Percentiles rank a stretch among this genome's conserved stretches.
Conservation (phyloP, 2,329 filamentous ascomycete genomes). For the Bertia moriformis region DNA sequence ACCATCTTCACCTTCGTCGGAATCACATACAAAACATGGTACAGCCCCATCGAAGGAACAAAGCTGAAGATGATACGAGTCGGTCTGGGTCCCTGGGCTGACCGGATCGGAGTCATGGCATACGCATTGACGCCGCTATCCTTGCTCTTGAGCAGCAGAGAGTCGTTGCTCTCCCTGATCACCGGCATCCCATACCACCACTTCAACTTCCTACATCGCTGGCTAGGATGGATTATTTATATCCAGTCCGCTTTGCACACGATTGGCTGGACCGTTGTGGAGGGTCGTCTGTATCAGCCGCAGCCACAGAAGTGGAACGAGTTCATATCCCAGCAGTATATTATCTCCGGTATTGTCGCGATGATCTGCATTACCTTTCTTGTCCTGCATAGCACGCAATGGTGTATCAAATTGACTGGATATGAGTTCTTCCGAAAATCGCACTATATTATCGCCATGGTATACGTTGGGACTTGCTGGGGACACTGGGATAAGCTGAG, state of each 20-base stretch:
- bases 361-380: conserved; percentile 40
- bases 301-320: conserved; percentile 42
- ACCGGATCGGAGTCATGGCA: conserved; percentile 56
- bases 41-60: conserved; percentile 49
- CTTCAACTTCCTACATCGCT: conserved; percentile 67
- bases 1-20: conserved; percentile 56
- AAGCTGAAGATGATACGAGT: conserved; percentile 48
- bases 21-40: conserved; percentile 53
- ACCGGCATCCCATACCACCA: conserved; percentile 64
- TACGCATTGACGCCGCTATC: conserved; percentile 63
- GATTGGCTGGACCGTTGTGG: conserved; percentile 54
- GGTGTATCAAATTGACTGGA: conserved; percentile 49
- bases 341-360: conserved; percentile 60
- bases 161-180: conserved; percentile 54
- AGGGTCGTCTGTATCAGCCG: conserved; percentile 54
- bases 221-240: conserved; percentile 62
- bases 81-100: conserved; percentile 51
- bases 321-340: conserved; percentile 52
- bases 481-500: conserved; percentile 57
- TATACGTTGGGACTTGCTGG: conserved; percentile 65
- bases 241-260: conserved; percentile 55
- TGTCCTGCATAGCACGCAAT: conserved; percentile 32
- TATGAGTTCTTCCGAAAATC: conserved; percentile 67
- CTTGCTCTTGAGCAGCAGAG: conserved; percentile 50
- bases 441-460: conserved; percentile 58